phyloP scores from a whole-genome alignment of 164 flowering plant genomes.

The Pachysandra terminalis region DNA sequence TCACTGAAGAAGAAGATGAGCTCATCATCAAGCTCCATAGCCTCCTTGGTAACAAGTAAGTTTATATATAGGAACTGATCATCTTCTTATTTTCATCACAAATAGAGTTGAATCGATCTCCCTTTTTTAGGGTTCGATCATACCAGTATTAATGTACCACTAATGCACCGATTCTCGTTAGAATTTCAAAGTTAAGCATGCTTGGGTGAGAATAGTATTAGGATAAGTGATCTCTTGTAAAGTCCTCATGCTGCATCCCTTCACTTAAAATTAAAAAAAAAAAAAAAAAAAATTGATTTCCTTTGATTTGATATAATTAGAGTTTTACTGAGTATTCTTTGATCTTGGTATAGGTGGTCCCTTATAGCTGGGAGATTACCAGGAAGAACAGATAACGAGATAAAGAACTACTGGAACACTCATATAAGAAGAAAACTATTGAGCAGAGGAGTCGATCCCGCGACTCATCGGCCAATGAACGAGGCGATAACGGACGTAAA shows the following conservation, averaged over 20 bases:
- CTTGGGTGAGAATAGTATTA: no score
- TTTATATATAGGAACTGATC: not conserved
- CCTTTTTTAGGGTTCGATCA: no score
- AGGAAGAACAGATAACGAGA: conserved; percentile 87
- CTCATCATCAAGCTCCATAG: conserved; percentile 92
- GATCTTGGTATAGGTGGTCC: conserved; percentile 27
- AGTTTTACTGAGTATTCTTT: no score
- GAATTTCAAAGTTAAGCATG: no score
- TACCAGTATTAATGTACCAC: no score
- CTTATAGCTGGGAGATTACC: conserved; percentile 76
- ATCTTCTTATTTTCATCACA: not conserved
- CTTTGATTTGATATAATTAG: no score
- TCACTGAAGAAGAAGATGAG: conserved; percentile 94
- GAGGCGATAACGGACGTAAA: conserved; percentile 37
- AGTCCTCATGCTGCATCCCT: no score
- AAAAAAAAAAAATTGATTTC: no score
- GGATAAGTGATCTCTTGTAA: no score
- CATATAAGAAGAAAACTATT: conserved; percentile 76
- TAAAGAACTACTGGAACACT: conserved; percentile 89
- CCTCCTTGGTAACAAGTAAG: conserved; percentile 96
- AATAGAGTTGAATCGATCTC: not conserved
- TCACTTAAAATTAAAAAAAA: no score
- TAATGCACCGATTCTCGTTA: no score
- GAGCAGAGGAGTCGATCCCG: conserved; percentile 79
- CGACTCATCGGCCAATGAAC: conserved; percentile 62